Conservation (phyloP, 768 basidiomycete species). For the Udeniomyces megalosporus region DNA sequence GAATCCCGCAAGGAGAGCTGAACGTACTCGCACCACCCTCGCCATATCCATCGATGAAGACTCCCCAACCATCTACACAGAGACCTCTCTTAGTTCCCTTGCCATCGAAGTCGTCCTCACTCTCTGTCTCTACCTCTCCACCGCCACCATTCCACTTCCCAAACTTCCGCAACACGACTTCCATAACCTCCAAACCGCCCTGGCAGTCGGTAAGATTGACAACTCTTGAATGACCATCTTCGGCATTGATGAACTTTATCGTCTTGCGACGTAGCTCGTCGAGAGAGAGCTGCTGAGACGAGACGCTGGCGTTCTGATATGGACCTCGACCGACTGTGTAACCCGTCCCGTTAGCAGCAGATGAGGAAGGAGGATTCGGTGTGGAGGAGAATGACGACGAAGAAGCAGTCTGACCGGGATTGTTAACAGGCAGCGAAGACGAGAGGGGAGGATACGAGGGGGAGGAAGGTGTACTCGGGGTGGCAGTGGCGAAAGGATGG, state of each 20-base stretch:
- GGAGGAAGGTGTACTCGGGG: conserved; percentile 8
- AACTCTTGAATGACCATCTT: conserved; percentile 54
- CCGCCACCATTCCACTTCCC: conserved; percentile 38
- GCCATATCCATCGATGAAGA: conserved; percentile 45
- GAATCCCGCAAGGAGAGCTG: background rate
- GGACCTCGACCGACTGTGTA: conserved; percentile 49
- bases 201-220: conserved; percentile 60
- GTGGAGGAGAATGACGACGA: conserved; percentile 5
- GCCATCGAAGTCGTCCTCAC: conserved; percentile 36
- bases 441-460: conserved; percentile 13
- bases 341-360: conserved; percentile 24
- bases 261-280: conserved; percentile 69
- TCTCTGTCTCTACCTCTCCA: conserved; percentile 37
- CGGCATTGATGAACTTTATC: conserved; percentile 72
- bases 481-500: conserved; percentile 12
- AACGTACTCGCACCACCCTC: conserved; percentile 32
- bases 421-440: background rate
- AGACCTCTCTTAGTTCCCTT: conserved; percentile 39
- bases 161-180: conserved; percentile 78
- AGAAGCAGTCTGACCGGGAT: conserved; percentile 1
- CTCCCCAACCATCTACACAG: conserved; percentile 76
- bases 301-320: background rate
- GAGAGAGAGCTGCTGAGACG: conserved; percentile 32
- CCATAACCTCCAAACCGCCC: conserved; percentile 71
- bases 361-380: background rate